Percentiles rank a stretch among this genome's conserved stretches.
phyloP scores from a whole-genome alignment of 2,329 filamentous ascomycete genomes.

The Akanthomyces lecanii region DNA sequence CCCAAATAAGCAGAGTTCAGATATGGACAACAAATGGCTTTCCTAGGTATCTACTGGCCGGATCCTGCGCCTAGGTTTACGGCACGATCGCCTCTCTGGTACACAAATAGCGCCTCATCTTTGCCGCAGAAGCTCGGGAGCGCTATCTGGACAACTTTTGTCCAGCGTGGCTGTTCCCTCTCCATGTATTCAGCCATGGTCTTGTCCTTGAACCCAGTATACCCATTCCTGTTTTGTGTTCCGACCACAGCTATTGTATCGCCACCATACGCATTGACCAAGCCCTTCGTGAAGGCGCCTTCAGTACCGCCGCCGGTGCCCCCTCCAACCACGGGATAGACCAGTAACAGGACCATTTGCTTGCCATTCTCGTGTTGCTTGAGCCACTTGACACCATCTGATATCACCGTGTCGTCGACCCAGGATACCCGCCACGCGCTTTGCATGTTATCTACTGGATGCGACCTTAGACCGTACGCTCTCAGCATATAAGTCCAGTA shows the following conservation, averaged over 20 bases:
- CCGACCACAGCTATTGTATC: constrained; percentile 67
- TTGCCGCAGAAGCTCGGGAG: constrained; percentile 73
- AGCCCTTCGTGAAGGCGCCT: constrained; percentile 58
- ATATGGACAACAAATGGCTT: neutral
- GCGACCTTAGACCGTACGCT: constrained; percentile 48
- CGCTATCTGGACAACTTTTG: constrained; percentile 58
- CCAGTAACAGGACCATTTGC: constrained; percentile 60
- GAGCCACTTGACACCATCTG: constrained; percentile 59
- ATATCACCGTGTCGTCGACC: constrained; percentile 61
- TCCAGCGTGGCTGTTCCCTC: constrained; percentile 53
- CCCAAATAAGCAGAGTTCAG: neutral
- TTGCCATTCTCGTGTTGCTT: constrained; percentile 43
- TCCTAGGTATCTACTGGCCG: neutral
- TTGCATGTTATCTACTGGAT: constrained; percentile 63
- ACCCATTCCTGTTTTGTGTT: constrained; percentile 70
- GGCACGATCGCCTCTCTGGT: constrained; percentile 45
- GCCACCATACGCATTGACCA: constrained; percentile 58
- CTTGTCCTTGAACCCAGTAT: constrained; percentile 62
- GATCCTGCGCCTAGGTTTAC: constrained; percentile 18
- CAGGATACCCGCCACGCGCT: constrained; percentile 66
- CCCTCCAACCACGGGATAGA: constrained; percentile 67
- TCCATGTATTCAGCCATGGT: constrained; percentile 65
- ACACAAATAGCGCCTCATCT: constrained; percentile 70
- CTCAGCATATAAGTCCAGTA: constrained; percentile 74
- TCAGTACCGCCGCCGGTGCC: constrained; percentile 60